Evolutionary conservation across 2,329 filamentous ascomycete genomes (phyloP).

Genomic region (Ceratocystis huliohia): DNA sequence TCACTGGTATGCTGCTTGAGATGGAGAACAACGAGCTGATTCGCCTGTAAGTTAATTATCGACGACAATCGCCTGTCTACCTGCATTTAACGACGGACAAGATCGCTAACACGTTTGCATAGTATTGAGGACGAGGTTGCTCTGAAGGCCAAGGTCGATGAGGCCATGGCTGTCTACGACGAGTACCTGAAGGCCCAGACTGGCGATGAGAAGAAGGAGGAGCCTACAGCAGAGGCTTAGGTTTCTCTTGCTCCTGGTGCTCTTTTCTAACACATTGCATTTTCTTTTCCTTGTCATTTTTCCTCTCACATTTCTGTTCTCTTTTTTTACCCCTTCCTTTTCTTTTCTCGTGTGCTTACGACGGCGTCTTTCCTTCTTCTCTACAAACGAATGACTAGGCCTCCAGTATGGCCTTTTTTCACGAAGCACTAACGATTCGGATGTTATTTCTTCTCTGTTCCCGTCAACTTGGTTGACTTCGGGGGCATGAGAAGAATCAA

Average conservation of each 20-base stretch:
- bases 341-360: constrained; percentile 12
- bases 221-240: constrained; percentile 34
- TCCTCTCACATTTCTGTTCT: constrained; percentile 1
- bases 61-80: not conserved
- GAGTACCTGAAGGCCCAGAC: constrained; percentile 89
- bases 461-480: not conserved
- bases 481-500: constrained; percentile 3
- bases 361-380: constrained; percentile 10
- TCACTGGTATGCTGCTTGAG: constrained; percentile 98
- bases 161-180: constrained; percentile 93
- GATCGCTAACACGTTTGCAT: constrained; percentile 16
- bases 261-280: constrained; percentile 22
- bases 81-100: constrained; percentile 21
- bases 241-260: constrained; percentile 20
- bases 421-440: constrained; percentile 16
- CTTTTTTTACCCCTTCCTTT: constrained; percentile 2
- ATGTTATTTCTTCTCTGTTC: constrained; percentile 10
- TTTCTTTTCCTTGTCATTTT: constrained; percentile 10
- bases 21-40: constrained; percentile 96
- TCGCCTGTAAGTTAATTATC: constrained; percentile 63
- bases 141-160: constrained; percentile 89
- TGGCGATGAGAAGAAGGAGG: constrained; percentile 38
- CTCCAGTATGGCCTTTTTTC: constrained; percentile 9
- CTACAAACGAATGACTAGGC: constrained; percentile 14
- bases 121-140: constrained; percentile 83